Percentiles rank a stretch among this genome's conserved stretches.
These are phyloP conservation scores for Trichoderma hamatum DNA, from an alignment of 2,329 filamentous ascomycete species.

Conservation along the genomic window DNA sequence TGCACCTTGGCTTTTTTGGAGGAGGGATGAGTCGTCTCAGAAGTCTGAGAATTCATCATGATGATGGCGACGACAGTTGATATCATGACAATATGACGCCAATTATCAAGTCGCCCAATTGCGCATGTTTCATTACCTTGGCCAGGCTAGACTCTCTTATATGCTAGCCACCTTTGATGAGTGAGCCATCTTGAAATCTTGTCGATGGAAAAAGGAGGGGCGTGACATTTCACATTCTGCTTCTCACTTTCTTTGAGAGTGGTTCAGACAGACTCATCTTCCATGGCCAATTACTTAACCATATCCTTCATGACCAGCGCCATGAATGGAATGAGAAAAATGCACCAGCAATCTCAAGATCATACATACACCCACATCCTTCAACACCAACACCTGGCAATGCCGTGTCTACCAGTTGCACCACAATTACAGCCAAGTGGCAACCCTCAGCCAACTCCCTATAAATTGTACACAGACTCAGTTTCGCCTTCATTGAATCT, in stretches of 20 bases:
- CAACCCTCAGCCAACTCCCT: not conserved
- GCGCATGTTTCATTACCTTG: not conserved
- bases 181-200: not conserved
- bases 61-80: not conserved
- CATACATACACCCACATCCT: too few relatives aligned
- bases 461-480: not conserved
- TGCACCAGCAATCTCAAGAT: too few relatives aligned
- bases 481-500: not conserved
- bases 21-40: not conserved
- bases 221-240: too few relatives aligned
- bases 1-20: not conserved
- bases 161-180: not conserved
- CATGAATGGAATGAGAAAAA: too few relatives aligned
- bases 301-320: too few relatives aligned
- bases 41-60: not conserved
- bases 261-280: not conserved
- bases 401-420: not conserved
- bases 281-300: not conserved
- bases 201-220: too few relatives aligned
- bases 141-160: not conserved
- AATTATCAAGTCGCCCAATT: not conserved
- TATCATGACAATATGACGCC: not conserved
- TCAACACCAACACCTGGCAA: not conserved
- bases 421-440: constrained; percentile 9
- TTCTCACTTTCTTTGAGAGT: not conserved